Base-by-base conservation (phyloP, 306 rosid species). In the Prinsepia uniflora region DNA sequence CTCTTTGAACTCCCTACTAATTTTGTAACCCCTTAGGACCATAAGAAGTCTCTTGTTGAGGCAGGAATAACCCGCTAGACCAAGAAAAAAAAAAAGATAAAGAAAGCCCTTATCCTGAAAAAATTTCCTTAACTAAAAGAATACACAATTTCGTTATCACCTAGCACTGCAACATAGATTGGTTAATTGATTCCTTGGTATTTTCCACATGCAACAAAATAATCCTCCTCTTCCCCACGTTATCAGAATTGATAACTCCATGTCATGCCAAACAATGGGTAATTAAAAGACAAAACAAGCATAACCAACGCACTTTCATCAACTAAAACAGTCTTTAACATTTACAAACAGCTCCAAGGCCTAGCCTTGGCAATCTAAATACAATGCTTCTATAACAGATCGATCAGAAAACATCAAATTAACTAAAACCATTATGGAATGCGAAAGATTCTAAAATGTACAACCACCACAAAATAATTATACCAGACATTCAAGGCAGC, bases 321-420 rank as follows among this genome's bases (percentile, higher is more conserved):
- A 39, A 36, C 45, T 39, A 39, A 61, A 8, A 58, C 36, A 1
- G 24, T 61, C 22, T 41, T 17, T 4, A 22, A 61, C 39, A 1
- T 61, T 15, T 7, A 8, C 1, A 1, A 15, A 10, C 1, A 10
- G 9, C 20, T 61, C 46, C 15, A 4, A 34, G 43, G 19, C 43
- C 43, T 59, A 13, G 43, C 30, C 42, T 59, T 34, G 15, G 10
- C 10, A 2, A 30, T 59, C 64, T 30, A 41, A 61, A 15, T 36
- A 4, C 40, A 22, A 17, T 39, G 42, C 11, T 61, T 61, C 17
- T 61, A 5, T 61, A 61, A 61, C 4, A 5, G 20, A 61, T 61
- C 8, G 13, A 61, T 61, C 58, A 53, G 58, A 53, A 40, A 61
- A 61, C 24, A 61, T 61, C 65, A 61, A 61, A 36, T 61, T 61